These are phyloP conservation scores for Cinnamomum micranthum DNA, from an alignment of 164 flowering plant genomes.

Conservation along the genomic window DNA sequence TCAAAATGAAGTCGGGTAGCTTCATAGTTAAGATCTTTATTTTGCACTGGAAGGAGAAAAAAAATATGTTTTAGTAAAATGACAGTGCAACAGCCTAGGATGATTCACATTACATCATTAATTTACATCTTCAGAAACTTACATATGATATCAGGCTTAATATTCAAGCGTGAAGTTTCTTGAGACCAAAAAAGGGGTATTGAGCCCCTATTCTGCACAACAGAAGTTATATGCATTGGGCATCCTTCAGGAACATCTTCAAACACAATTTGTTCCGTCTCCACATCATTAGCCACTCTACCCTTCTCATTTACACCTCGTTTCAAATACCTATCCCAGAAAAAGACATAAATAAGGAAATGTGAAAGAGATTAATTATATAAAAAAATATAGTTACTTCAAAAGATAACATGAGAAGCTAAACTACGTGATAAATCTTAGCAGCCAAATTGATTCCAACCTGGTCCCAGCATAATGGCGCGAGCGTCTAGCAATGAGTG, in stretches of 20 bases:
- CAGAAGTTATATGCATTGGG: conserved; percentile 67
- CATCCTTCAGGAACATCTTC: conserved; percentile 66
- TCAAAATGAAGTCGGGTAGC: conserved; percentile 92
- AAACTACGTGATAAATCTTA: neutral
- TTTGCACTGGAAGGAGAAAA: conserved; percentile 57
- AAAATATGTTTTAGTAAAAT: conserved; percentile 8
- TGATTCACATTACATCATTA: neutral
- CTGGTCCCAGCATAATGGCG: conserved; percentile 99
- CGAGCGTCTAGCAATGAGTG: conserved; percentile 97
- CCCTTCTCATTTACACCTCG: conserved; percentile 96
- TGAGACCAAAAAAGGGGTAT: conserved; percentile 99
- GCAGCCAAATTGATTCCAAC: conserved; percentile 27
- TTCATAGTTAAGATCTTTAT: conserved; percentile 63
- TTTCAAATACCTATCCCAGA: conserved; percentile 60
- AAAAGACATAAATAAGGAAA: conserved; percentile 1
- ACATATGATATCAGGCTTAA: conserved; percentile 87
- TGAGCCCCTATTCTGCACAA: conserved; percentile 92
- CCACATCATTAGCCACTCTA: conserved; percentile 97
- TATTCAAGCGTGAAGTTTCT: conserved; percentile 82
- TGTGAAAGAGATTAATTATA: neutral
- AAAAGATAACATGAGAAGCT: neutral
- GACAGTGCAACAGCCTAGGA: neutral
- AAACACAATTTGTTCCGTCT: conserved; percentile 92
- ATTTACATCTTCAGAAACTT: conserved; percentile 16
- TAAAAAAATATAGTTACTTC: neutral